phyloP scores from a whole-genome alignment of 73 alveolate genomes.

The Stentor roeselii region DNA sequence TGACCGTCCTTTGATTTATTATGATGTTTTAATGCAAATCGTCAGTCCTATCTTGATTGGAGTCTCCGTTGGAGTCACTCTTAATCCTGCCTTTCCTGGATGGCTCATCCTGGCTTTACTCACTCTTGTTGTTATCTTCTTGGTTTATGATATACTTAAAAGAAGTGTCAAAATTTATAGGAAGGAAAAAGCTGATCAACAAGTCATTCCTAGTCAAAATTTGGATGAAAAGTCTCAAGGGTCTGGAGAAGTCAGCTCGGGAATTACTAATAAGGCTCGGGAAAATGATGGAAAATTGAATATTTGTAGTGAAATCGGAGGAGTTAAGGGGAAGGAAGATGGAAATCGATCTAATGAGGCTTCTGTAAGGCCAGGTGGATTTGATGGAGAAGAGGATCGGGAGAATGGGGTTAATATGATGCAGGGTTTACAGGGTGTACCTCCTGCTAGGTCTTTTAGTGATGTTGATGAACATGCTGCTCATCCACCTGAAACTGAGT shows the following conservation, averaged over 20 bases:
- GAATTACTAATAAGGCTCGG: not conserved
- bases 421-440: too few relatives aligned
- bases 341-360: not conserved
- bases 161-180: not conserved
- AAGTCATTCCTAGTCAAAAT: not conserved
- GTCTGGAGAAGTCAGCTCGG: not conserved
- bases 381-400: not conserved
- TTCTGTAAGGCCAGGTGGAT: not conserved
- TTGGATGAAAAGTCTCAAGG: not conserved
- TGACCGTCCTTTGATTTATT: constrained; percentile 24
- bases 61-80: not conserved
- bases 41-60: not conserved
- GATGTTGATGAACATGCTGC: too few relatives aligned
- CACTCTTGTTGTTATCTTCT: not conserved
- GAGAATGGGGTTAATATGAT: not conserved
- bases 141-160: not conserved
- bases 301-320: too few relatives aligned
- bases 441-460: not conserved
- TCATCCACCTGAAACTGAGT: not conserved
- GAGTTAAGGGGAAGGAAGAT: not conserved
- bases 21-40: constrained; percentile 11
- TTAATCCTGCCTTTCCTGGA: not conserved
- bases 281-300: not conserved
- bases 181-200: not conserved
- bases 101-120: constrained; percentile 17